Evolutionary conservation across 164 flowering plant species (phyloP), one percentile per base, ranked within the genome.

Genomic region (Kingdonia uniflora): DNA sequence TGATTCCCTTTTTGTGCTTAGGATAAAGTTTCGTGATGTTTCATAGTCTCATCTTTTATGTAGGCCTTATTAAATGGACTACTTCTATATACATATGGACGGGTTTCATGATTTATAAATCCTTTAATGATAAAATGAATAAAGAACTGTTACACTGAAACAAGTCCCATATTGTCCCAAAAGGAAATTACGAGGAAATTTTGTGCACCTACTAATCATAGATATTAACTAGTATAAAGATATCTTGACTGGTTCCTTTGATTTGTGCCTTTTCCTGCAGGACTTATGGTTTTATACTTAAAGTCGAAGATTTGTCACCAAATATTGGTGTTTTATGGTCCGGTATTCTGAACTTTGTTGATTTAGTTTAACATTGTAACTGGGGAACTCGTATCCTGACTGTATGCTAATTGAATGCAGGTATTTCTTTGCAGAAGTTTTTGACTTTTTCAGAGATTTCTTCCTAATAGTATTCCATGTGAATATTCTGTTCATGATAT

Each of bases 391-490:
- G 19, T 14, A 13, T 22, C 14, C 14, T 20, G 11, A 52, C 12
- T 22, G 20, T 14, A 58, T 39, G 21, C 8, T 39, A 19, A 49
- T 65, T 24, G 19, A 50, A 29, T 77, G 66, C 84, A 92, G 97
- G 99, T 92, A 92, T 78, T 86, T 92, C 75, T 92, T 88, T 66
- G 99, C 99, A 6, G 97, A 92, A 75, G 99, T 94, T 64, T 94
- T 94, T 58, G 84, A 88, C 19, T 86, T 81, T 50, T 92, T 89
- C 81, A 73, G 95, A 69, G 71, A 63, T 52, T 89, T 92, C 73
- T 92, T 88, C 63, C 63, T 92, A 64, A 77, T 89, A 42, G 95
- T 86, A 49, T 84, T 88, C 69, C 95, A 88, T 52, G 67, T 75
- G 61, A 92, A 92, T 64, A 81, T 88, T 56, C 48, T 92, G 16